A percentile compares a stretch with the other conserved stretches of the same genome.
Conservation (phyloP, 2,329 filamentous ascomycete species). For the Blastomyces emzantsi region DNA sequence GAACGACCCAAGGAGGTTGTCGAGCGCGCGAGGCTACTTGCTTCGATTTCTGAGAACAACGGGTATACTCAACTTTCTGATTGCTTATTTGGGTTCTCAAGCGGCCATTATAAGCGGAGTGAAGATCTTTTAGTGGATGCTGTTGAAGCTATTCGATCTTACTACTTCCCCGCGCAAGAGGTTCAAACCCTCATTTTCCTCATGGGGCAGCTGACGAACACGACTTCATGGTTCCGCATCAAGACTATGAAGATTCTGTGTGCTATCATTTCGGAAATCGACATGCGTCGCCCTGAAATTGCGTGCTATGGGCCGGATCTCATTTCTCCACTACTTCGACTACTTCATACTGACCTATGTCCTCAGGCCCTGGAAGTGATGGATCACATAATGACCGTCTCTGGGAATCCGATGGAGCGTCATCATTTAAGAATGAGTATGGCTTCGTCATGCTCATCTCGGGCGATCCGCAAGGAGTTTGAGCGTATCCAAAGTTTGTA, state of each 20-base stretch:
- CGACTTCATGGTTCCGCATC: constrained; percentile 77
- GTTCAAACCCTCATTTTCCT: constrained; percentile 81
- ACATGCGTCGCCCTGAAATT: constrained; percentile 87
- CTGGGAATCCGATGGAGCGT: constrained; percentile 82
- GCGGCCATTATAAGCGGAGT: constrained; percentile 55
- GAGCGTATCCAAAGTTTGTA: constrained; percentile 90
- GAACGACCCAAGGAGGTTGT: constrained; percentile 44
- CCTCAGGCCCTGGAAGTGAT: constrained; percentile 85
- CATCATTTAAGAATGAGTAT: constrained; percentile 98
- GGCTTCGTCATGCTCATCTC: constrained; percentile 71
- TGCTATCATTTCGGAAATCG: constrained; percentile 75
- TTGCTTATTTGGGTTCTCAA: constrained; percentile 61
- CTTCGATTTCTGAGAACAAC: constrained; percentile 63
- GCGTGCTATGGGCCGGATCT: constrained; percentile 87
- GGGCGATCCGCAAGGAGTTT: constrained; percentile 83
- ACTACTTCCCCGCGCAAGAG: constrained; percentile 74
- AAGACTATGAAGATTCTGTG: constrained; percentile 88
- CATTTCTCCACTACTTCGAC: constrained; percentile 79
- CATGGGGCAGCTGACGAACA: constrained; percentile 85
- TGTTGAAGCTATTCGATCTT: constrained; percentile 62
- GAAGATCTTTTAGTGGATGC: constrained; percentile 70
- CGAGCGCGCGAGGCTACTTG: constrained; percentile 60
- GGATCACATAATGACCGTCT: constrained; percentile 92
- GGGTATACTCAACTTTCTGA: constrained; percentile 58
- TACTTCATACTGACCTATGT: constrained; percentile 88